Percentiles rank a stretch among this genome's conserved stretches.
Evolutionary conservation across 2,329 filamentous ascomycete genomes (phyloP).

Genomic region (Dactylonectria macrodidyma): DNA sequence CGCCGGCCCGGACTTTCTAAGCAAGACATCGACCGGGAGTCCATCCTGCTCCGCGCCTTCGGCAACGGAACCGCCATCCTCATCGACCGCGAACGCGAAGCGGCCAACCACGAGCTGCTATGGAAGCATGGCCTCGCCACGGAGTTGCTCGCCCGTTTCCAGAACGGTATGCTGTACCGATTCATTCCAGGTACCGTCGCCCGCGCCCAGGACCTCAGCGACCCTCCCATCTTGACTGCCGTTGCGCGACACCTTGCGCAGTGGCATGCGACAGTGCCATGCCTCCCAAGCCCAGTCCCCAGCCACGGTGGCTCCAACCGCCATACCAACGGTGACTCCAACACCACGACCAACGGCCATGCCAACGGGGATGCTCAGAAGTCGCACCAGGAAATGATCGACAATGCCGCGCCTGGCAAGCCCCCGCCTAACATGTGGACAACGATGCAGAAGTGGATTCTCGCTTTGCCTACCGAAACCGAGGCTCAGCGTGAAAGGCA

Average conservation of each 20-base stretch:
- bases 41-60: constrained; percentile 92
- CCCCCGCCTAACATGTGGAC: constrained; percentile 93
- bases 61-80: constrained; percentile 94
- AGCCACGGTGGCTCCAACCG: constrained; percentile 35
- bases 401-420: constrained; percentile 74
- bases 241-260: constrained; percentile 89
- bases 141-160: constrained; percentile 88
- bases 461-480: constrained; percentile 83
- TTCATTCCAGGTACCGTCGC: constrained; percentile 89
- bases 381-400: constrained; percentile 58
- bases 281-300: constrained; percentile 58
- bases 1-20: constrained; percentile 76
- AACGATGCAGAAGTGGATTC: constrained; percentile 96
- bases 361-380: constrained; percentile 46
- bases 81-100: constrained; percentile 93
- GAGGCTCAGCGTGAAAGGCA: constrained; percentile 78
- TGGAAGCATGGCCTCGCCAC: constrained; percentile 88
- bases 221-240: constrained; percentile 82
- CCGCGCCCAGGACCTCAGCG: constrained; percentile 83
- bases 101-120: constrained; percentile 86
- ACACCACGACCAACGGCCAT: constrained; percentile 49
- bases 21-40: constrained; percentile 83
- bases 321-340: constrained; percentile 55
- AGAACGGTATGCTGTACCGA: constrained; percentile 95
- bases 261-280: constrained; percentile 87